These are phyloP conservation scores for Platanthera zijinensis DNA, from an alignment of 106 monocot genomes.

Conservation along the genomic window DNA sequence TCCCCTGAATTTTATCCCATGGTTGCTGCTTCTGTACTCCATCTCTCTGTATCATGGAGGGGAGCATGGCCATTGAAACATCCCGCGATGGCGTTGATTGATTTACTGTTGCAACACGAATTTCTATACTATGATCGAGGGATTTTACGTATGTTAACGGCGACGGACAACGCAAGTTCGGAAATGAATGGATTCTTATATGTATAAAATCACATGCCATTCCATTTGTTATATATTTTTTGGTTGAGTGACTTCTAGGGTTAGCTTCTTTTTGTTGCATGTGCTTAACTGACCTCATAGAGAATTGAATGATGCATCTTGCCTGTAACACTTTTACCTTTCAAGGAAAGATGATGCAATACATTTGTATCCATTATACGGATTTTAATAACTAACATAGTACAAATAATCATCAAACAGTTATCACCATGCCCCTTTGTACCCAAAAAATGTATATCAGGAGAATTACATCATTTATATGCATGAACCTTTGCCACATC, in stretches of 20 bases:
- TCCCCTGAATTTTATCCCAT: not conserved
- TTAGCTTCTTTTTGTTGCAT: not conserved
- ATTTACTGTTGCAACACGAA: not conserved
- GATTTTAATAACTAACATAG: too few species aligned
- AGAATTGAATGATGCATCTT: not conserved
- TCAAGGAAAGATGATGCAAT: too few species aligned
- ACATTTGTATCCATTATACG: too few species aligned
- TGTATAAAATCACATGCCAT: not conserved
- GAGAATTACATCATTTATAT: too few species aligned
- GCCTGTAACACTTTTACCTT: too few species aligned
- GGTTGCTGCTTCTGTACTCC: not conserved
- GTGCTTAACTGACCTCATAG: not conserved
- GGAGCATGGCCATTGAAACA: not conserved
- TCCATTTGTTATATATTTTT: not conserved
- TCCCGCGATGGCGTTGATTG: not conserved
- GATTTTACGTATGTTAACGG: not conserved
- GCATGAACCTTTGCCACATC: too few species aligned
- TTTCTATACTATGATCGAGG: not conserved
- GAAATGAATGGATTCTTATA: not conserved
- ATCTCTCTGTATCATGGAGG: not conserved
- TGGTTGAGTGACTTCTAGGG: not conserved
- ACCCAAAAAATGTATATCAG: too few species aligned
- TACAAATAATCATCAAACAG: too few species aligned
- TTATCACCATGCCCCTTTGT: too few species aligned
- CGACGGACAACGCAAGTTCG: not conserved